Evolutionary conservation across 495 filamentous ascomycete genomes (phyloP), one percentile per base, ranked within the genome.

Genomic region (Aspergillus hancockii): DNA sequence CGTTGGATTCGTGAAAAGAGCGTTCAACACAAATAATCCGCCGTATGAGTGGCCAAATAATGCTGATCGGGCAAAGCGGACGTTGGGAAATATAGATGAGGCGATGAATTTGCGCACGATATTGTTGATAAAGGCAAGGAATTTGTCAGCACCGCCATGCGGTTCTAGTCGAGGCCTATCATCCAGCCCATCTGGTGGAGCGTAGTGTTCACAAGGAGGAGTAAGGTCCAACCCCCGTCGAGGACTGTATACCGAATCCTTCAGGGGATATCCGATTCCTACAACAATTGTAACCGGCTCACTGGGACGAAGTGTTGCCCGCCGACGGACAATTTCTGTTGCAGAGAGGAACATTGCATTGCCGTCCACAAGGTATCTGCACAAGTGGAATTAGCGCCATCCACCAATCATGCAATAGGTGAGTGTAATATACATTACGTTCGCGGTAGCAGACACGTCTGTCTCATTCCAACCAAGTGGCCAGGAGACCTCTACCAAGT

Each of bases 41-140:
- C 67, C 63, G 40, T 64, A 69, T 0, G 67, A 69, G 19, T 69
- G 67, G 0, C 67, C 67, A 21, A 69, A 66, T 2, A 69, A 22
- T 14, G 67, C 67, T 3, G 61, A 63, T 10, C 53, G 53, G 5
- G 16, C 16, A 16, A 64, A 25, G 8, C 56, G 46, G 9, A 66
- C 22, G 10, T 52, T 45, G 3, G 63, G 64, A 30, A 69, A 69
- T 14, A 66, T 40, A 0, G 54, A 55, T 5, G 43, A 53, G 2
- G 52, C 25, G 19, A 69, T 38, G 32, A 64, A 66, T 0, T 53
- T 54, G 28, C 52, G 53, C 0, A 66, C 54, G 1, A 51, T 45
- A 0, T 60, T 53, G 18, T 40, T 51, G 47, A 69, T 67, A 4
- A 66, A 67, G 4, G 41, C 0, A 6, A 69, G 59, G 16, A 69